phyloP scores from a whole-genome alignment of 2,329 filamentous ascomycete genomes.

The Westerdykella ornata region DNA sequence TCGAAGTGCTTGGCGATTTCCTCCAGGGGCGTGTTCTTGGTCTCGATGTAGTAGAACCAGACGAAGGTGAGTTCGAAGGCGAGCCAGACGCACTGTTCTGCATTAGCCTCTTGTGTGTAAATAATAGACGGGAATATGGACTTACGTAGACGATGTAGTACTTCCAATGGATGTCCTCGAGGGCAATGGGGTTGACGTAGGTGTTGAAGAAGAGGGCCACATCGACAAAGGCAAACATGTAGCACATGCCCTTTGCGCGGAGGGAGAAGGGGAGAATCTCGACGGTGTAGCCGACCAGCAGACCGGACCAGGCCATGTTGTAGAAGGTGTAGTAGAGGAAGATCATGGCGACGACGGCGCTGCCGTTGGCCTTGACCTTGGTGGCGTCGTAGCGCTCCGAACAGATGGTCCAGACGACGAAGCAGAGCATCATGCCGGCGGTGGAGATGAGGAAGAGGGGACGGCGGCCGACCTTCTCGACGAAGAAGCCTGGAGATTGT shows the following conservation, averaged over 20 bases:
- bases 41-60: constrained; percentile 24
- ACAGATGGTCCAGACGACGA: constrained; percentile 26
- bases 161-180: constrained; percentile 26
- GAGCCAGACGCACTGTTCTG: constrained; percentile 23
- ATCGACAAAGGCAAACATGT: constrained; percentile 54
- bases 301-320: constrained; percentile 49
- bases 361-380: constrained; percentile 25
- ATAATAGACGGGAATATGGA: not conserved
- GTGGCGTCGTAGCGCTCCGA: constrained; percentile 14
- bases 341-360: constrained; percentile 45
- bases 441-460: constrained; percentile 29
- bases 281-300: constrained; percentile 47
- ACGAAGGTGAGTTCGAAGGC: constrained; percentile 28
- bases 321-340: constrained; percentile 47
- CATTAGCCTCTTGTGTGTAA: constrained; percentile 8
- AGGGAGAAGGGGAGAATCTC: constrained; percentile 46
- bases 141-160: constrained; percentile 31
- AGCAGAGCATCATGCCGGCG: constrained; percentile 28
- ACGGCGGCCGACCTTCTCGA: constrained; percentile 28
- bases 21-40: constrained; percentile 20
- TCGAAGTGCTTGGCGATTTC: constrained; percentile 22
- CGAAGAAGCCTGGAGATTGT: constrained; percentile 22
- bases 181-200: constrained; percentile 47
- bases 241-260: constrained; percentile 44
- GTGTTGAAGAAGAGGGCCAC: constrained; percentile 54